Evolutionary conservation across 2,329 filamentous ascomycete species (phyloP).

Genomic region (Teratosphaeria viscida): DNA sequence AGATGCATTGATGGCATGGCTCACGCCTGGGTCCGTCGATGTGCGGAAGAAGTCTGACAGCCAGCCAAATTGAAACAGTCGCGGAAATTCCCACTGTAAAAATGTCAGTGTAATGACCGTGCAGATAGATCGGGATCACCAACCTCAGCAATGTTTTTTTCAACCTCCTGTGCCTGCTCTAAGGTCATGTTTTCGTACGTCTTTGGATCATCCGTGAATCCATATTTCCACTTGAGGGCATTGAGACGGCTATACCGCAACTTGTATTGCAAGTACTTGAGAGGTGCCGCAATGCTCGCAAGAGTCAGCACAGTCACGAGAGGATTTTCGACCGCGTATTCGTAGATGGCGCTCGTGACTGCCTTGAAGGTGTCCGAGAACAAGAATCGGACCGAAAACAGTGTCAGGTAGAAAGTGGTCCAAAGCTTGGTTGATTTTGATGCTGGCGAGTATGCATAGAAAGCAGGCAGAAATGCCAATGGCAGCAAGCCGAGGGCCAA

Average conservation of each 20-base stretch:
- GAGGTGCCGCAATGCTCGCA: background rate
- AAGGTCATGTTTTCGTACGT: conserved; percentile 3
- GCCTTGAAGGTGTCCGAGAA: background rate
- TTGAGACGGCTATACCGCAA: conserved; percentile 3
- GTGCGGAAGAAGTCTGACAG: conserved; percentile 6
- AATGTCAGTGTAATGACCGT: background rate
- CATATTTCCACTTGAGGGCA: conserved; percentile 5
- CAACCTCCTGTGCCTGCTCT: conserved; percentile 3
- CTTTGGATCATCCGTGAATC: conserved; percentile 4
- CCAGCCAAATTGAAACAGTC: conserved; percentile 5
- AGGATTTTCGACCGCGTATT: background rate
- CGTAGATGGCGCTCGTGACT: background rate
- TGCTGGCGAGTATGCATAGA: background rate
- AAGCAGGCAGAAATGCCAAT: background rate
- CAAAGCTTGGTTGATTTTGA: conserved; percentile 1
- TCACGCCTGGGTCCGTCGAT: conserved; percentile 2
- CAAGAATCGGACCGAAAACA: background rate
- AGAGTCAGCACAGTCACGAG: background rate
- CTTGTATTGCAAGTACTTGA: background rate
- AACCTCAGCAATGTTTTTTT: conserved; percentile 4
- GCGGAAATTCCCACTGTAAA: conserved; percentile 1
- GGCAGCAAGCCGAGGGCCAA: background rate
- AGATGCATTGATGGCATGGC: conserved; percentile 1
- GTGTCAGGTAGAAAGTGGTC: background rate
- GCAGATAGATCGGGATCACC: background rate